Base-by-base conservation (phyloP, 768 basidiomycete genomes). In the Serendipita vermifera region DNA sequence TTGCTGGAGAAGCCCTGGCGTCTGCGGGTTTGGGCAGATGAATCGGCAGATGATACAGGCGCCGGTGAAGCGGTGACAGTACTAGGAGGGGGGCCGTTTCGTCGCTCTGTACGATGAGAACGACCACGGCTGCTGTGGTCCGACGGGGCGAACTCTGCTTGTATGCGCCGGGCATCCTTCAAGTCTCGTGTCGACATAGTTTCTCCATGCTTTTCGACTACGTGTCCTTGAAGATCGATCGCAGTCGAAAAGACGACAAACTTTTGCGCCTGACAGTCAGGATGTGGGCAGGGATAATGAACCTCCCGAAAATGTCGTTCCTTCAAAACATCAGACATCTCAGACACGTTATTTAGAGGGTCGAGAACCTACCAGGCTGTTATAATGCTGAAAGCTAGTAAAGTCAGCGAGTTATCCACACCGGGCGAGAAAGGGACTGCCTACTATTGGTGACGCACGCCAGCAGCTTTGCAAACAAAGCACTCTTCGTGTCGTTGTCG, bases 401-500 rank as follows among this genome's bases (percentile, higher is more conserved):
- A 26, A 46, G 17, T 7, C 20, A 26, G 17, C 15, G 35, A 35
- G 33, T 11, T 59, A 24, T 14, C 36, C 11, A 57, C n/a, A 22
- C 6, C 14, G 3, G 13, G 59, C 38, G 54, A 33, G 58, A 35
- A 3, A 40, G 59, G 33, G 27, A 38, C 58, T 13, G 77, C 90
- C 64, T 63, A 96, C 90, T 96, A 92, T 70, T 91, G 81, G 67
- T 92, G 81, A 60, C 77, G 73, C 36, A 87, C 62, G 5, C 84
- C 90, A 56, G 83, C 78, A 27, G 85, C 77, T 65, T 89, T 90
- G 68, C 96, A 99, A 13, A 99, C 68, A 62, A 96, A 96, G 66
- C 94, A 98, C 64, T 98, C 93, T 68, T 99, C 94, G 69, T 99
- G 94, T 48, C 73, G 75, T 64, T 92, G 84, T 54, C 93, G 80